These are phyloP conservation scores for Zygoascus meyerae DNA, from an alignment of 1,139 yeast species.

Conservation along the genomic window DNA sequence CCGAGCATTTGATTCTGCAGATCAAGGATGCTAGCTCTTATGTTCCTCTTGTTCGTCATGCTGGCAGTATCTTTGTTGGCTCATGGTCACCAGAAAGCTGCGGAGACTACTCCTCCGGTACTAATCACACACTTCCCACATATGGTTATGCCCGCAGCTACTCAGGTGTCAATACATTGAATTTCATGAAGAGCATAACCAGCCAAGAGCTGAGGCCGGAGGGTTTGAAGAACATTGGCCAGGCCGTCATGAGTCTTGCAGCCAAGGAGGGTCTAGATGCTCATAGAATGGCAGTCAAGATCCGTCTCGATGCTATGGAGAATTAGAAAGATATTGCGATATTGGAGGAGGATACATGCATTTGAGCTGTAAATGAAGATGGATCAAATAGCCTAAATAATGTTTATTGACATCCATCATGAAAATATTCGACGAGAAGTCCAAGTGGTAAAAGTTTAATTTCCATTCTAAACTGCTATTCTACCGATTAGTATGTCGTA, in stretches of 20 bases:
- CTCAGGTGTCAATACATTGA: conserved; percentile 93
- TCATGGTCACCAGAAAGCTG: conserved; percentile 95
- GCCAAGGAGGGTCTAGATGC: conserved; percentile 95
- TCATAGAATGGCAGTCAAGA: conserved; percentile 92
- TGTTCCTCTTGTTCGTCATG: conserved; percentile 75
- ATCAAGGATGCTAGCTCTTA: conserved; percentile 67
- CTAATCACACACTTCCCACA: conserved; percentile 96
- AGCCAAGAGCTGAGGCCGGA: conserved; percentile 82
- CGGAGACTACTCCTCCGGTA: conserved; percentile 97
- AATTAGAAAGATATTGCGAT: not conserved
- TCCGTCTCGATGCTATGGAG: conserved; percentile 57
- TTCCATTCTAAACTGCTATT: too few species aligned
- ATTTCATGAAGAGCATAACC: conserved; percentile 92
- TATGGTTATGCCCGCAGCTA: conserved; percentile 97
- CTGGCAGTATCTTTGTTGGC: conserved; percentile 96
- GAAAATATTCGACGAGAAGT: too few species aligned
- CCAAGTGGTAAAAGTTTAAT: too few species aligned
- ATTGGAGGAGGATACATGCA: too few species aligned
- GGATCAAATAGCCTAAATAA: too few species aligned
- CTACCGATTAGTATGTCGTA: too few species aligned
- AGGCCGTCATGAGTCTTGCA: conserved; percentile 96
- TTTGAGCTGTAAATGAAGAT: too few species aligned
- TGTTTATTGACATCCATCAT: too few species aligned
- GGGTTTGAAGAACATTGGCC: conserved; percentile 83
- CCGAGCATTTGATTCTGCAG: conserved; percentile 94